Percentiles rank a stretch among this genome's conserved stretches.
Conservation (phyloP, 345 rosid species). For the Pistacia integerrima region DNA sequence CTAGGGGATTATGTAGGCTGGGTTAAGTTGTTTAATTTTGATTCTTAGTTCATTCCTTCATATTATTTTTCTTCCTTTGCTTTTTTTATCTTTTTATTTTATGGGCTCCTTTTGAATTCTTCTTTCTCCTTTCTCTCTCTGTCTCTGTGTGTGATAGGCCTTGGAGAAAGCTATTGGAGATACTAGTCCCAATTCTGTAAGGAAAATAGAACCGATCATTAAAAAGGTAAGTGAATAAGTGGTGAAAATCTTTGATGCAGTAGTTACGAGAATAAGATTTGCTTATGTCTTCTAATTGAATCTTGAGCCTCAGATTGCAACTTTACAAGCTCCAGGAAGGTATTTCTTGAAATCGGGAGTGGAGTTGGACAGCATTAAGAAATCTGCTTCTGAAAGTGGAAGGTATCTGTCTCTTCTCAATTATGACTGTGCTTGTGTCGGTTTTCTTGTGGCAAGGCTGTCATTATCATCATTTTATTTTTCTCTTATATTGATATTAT, state of each 20-base stretch:
- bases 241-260: constrained; percentile 29
- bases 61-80: constrained; percentile 15
- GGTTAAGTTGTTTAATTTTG: neutral
- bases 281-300: constrained; percentile 31
- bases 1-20: constrained; percentile 4
- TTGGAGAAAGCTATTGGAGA: constrained; percentile 86
- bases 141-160: constrained; percentile 42
- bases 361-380: constrained; percentile 65
- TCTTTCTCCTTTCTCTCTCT: constrained; percentile 15
- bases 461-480: neutral
- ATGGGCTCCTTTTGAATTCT: constrained; percentile 1
- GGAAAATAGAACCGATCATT: constrained; percentile 71
- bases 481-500: constrained; percentile 8
- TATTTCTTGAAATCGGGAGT: constrained; percentile 73
- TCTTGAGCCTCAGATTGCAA: constrained; percentile 72
- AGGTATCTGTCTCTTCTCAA: constrained; percentile 50
- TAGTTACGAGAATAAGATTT: constrained; percentile 21
- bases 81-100: neutral
- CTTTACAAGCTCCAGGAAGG: constrained; percentile 75
- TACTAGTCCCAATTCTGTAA: constrained; percentile 54
- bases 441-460: neutral
- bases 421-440: constrained; percentile 17
- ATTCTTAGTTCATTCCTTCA: constrained; percentile 3
- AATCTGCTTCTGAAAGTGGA: constrained; percentile 64
- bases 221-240: constrained; percentile 73